A percentile compares a stretch with the other conserved stretches of the same genome.
phyloP scores from a whole-genome alignment of 441 rosid genomes.

The Erysimum cheiri region DNA sequence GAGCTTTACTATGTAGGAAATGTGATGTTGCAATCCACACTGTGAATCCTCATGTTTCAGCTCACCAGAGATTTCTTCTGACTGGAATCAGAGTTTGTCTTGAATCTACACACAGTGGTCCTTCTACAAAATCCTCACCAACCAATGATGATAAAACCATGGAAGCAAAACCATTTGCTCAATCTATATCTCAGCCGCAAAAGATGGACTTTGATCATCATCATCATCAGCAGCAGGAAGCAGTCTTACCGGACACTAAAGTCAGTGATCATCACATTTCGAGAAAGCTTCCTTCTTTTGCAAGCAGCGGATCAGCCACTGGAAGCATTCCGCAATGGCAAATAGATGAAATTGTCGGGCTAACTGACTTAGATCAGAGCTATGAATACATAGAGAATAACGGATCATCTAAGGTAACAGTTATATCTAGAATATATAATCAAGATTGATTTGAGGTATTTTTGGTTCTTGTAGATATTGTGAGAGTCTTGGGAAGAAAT shows the following conservation, averaged over 20 bases:
- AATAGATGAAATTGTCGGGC: slow-evolving; percentile 73
- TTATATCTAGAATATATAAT: background rate
- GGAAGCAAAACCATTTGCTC: slow-evolving; percentile 49
- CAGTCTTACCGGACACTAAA: slow-evolving; percentile 45
- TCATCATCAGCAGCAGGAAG: slow-evolving; percentile 33
- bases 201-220: slow-evolving; percentile 38
- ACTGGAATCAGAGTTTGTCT: slow-evolving; percentile 94
- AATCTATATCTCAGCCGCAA: slow-evolving; percentile 46
- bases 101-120: slow-evolving; percentile 60
- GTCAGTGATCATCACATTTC: slow-evolving; percentile 41
- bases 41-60: slow-evolving; percentile 68
- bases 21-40: slow-evolving; percentile 89
- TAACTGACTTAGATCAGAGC: slow-evolving; percentile 63
- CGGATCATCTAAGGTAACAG: slow-evolving; percentile 76
- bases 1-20: slow-evolving; percentile 93
- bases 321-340: slow-evolving; percentile 77
- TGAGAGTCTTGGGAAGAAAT: slow-evolving; percentile 14
- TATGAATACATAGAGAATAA: slow-evolving; percentile 63
- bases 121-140: slow-evolving; percentile 57
- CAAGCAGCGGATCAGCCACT: slow-evolving; percentile 62
- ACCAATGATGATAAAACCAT: slow-evolving; percentile 51
- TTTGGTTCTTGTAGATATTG: background rate
- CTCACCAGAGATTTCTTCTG: slow-evolving; percentile 88
- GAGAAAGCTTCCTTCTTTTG: slow-evolving; percentile 51
- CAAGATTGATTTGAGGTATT: background rate